Conservation (phyloP, 768 basidiomycete genomes). For the Podaxis sp. region DNA sequence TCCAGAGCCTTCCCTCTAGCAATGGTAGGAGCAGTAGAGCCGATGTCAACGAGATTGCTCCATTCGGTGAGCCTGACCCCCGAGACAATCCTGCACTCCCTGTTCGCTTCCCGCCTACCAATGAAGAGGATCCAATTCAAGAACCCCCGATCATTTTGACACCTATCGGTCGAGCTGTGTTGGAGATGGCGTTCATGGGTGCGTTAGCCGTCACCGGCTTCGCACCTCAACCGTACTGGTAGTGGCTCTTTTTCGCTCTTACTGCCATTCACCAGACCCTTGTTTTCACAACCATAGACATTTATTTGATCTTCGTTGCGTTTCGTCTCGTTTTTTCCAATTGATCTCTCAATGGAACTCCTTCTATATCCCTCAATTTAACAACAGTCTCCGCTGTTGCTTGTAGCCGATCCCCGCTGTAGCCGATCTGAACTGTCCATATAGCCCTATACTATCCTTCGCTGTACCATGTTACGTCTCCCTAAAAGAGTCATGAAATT, state of each 20-base stretch:
- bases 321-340: background rate
- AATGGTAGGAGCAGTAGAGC: background rate
- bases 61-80: slow-evolving; percentile 5
- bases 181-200: slow-evolving; percentile 58
- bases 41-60: slow-evolving; percentile 5
- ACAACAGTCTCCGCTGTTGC: background rate
- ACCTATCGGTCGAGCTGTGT: slow-evolving; percentile 50
- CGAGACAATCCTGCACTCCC: background rate
- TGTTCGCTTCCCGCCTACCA: background rate
- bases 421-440: slow-evolving; percentile 4
- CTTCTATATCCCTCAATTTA: background rate
- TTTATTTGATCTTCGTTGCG: background rate
- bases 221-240: slow-evolving; percentile 24
- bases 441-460: slow-evolving; percentile 4
- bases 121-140: slow-evolving; percentile 30
- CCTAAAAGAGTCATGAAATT: background rate
- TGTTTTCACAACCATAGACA: background rate
- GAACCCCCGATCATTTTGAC: slow-evolving; percentile 46
- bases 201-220: slow-evolving; percentile 53
- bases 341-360: background rate
- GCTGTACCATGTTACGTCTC: slow-evolving; percentile 5
- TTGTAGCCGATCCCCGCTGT: slow-evolving; percentile 1
- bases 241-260: slow-evolving; percentile 8
- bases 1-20: slow-evolving; percentile 7
- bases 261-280: background rate